A percentile compares a stretch with the other conserved stretches of the same genome.
phyloP scores from a whole-genome alignment of 768 basidiomycete species.

The Russula earlei region DNA sequence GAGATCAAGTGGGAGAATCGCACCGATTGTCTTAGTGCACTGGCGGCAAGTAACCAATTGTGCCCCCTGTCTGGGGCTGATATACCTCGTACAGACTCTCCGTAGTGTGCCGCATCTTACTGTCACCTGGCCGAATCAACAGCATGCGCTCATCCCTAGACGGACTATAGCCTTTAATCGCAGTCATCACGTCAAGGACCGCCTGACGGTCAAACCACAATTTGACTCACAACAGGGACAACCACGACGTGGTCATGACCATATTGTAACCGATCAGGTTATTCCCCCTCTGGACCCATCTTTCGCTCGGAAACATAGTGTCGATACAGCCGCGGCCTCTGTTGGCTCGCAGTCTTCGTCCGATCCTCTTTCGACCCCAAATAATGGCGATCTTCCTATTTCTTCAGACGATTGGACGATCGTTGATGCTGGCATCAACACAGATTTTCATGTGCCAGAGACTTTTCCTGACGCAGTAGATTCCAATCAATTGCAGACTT shows the following conservation, averaged over 20 bases:
- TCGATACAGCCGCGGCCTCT: background rate
- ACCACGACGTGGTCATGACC: background rate
- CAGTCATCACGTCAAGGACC: conserved; percentile 3
- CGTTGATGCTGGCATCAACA: background rate
- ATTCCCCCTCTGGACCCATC: background rate
- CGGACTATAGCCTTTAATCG: conserved; percentile 2
- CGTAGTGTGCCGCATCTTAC: conserved; percentile 60
- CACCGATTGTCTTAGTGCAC: conserved; percentile 63
- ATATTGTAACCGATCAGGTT: background rate
- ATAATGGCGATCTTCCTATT: background rate
- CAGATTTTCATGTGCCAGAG: background rate
- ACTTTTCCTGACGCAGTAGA: background rate
- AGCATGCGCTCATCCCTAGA: conserved; percentile 23
- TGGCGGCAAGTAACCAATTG: conserved; percentile 42
- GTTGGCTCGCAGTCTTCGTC: conserved; percentile 7
- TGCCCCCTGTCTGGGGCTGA: background rate
- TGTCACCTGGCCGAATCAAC: conserved; percentile 73
- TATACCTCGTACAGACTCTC: conserved; percentile 40
- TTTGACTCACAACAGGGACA: background rate
- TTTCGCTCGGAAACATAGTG: background rate
- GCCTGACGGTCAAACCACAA: background rate
- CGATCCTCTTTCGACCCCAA: background rate
- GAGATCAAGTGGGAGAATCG: conserved; percentile 74
- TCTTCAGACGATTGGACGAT: conserved; percentile 8
- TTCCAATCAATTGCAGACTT: background rate